Conservation (phyloP, 208 protist genomes). For the Trypanosoma avium region DNA sequence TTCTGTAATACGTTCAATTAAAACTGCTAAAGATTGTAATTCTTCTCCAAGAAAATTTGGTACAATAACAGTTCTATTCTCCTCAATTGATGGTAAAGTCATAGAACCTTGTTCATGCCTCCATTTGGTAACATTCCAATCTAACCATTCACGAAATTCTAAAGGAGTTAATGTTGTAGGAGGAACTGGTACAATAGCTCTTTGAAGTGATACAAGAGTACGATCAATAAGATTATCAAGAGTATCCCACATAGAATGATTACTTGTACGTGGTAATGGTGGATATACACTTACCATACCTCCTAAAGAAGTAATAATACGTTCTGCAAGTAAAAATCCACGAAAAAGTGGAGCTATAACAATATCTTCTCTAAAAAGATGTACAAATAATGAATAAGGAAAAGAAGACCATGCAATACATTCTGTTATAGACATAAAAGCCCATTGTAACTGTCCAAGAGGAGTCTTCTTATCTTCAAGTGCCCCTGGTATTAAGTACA, state of each 20-base stretch:
- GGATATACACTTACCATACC: slow-evolving; percentile 94
- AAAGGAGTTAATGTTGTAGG: slow-evolving; percentile 46
- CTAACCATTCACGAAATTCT: slow-evolving; percentile 84
- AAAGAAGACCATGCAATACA: slow-evolving; percentile 98
- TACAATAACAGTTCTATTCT: slow-evolving; percentile 38
- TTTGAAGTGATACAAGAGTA: slow-evolving; percentile 56
- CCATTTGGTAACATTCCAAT: slow-evolving; percentile 65
- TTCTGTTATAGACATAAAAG: slow-evolving; percentile 98
- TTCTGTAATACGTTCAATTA: slow-evolving; percentile 68
- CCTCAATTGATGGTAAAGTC: slow-evolving; percentile 21
- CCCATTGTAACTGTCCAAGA: slow-evolving; percentile 98
- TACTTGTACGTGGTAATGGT: slow-evolving; percentile 82
- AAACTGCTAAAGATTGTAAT: slow-evolving; percentile 53
- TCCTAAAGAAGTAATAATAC: slow-evolving; percentile 92
- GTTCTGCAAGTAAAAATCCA: slow-evolving; percentile 97
- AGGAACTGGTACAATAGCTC: slow-evolving; percentile 55
- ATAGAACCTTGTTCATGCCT: slow-evolving; percentile 48
- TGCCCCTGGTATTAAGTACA: slow-evolving; percentile 72
- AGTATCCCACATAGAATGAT: slow-evolving; percentile 93
- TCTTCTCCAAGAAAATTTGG: slow-evolving; percentile 80
- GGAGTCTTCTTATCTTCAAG: slow-evolving; percentile 92
- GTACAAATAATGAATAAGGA: slow-evolving; percentile 68
- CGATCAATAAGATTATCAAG: slow-evolving; percentile 81
- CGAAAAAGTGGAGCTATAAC: slow-evolving; percentile 97
- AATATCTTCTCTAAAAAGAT: slow-evolving; percentile 94